Evolutionary conservation across 2,329 filamentous ascomycete genomes (phyloP).

Genomic region (Cercospora sp.): DNA sequence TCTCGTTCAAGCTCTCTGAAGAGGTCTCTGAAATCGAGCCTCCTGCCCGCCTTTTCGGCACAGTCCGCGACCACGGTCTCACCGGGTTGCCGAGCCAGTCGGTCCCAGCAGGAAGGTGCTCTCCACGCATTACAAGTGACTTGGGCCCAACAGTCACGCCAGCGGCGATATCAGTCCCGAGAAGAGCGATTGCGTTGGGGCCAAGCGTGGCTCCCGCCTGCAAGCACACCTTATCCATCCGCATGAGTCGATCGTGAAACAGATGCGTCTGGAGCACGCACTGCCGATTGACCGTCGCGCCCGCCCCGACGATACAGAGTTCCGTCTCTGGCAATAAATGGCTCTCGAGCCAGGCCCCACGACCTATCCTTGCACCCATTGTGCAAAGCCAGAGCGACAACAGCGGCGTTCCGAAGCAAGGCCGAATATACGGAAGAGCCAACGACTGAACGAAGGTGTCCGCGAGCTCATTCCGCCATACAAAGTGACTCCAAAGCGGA

Average conservation of each 20-base stretch:
- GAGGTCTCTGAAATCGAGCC: background rate
- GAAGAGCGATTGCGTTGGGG: background rate
- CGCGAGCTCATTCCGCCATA: slow-evolving; percentile 14
- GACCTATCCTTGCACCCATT: slow-evolving; percentile 4
- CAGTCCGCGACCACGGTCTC: background rate
- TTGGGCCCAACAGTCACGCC: slow-evolving; percentile 9
- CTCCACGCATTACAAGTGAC: slow-evolving; percentile 11
- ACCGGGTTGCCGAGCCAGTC: slow-evolving; percentile 10
- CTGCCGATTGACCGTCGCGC: slow-evolving; percentile 4
- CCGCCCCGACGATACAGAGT: background rate
- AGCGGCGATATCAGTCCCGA: background rate
- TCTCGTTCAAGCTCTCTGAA: background rate
- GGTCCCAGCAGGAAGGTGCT: slow-evolving; percentile 8
- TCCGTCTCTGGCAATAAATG: slow-evolving; percentile 8
- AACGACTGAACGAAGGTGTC: slow-evolving; percentile 16
- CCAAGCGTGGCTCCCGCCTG: slow-evolving; percentile 1
- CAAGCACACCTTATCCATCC: slow-evolving; percentile 7
- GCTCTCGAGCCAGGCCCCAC: slow-evolving; percentile 9
- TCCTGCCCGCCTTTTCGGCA: background rate
- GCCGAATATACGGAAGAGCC: slow-evolving; percentile 8
- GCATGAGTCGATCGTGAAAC: slow-evolving; percentile 9
- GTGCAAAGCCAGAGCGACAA: slow-evolving; percentile 8
- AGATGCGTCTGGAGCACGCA: slow-evolving; percentile 8
- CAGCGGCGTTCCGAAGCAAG: slow-evolving; percentile 11
- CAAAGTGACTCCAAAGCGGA: slow-evolving; percentile 15